Conservation (phyloP, 2,329 filamentous ascomycete genomes). For the Mycosphaerella sp. region DNA sequence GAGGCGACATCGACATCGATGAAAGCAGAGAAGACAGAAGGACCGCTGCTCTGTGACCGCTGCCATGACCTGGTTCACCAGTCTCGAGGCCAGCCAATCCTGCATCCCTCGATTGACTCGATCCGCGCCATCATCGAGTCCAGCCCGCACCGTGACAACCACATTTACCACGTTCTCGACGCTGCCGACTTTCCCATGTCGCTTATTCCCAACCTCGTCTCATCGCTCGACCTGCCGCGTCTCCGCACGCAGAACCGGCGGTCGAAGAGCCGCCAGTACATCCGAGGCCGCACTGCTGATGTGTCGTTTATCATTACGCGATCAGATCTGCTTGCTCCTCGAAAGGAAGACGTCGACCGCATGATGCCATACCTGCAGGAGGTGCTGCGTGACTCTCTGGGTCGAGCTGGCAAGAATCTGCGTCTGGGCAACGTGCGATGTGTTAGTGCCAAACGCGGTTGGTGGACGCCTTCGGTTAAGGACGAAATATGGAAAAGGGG, state of each 20-base stretch:
- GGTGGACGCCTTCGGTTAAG: slow-evolving; percentile 86
- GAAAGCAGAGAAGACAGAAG: background rate
- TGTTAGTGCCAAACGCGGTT: slow-evolving; percentile 76
- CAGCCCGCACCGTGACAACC: slow-evolving; percentile 83
- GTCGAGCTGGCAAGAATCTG: slow-evolving; percentile 58
- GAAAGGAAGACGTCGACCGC: slow-evolving; percentile 73
- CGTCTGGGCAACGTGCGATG: slow-evolving; percentile 81
- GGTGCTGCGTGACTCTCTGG: slow-evolving; percentile 70
- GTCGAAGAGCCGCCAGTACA: slow-evolving; percentile 60
- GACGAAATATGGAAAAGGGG: slow-evolving; percentile 78
- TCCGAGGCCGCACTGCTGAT: slow-evolving; percentile 62
- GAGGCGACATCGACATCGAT: background rate
- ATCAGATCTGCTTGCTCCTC: slow-evolving; percentile 76
- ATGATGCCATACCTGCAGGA: slow-evolving; percentile 80
- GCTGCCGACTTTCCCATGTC: slow-evolving; percentile 97
- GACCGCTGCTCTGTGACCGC: slow-evolving; percentile 61
- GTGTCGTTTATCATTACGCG: slow-evolving; percentile 89
- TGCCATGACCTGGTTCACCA: slow-evolving; percentile 81
- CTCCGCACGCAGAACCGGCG: slow-evolving; percentile 76
- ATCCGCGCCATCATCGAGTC: slow-evolving; percentile 79
- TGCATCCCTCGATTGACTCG: slow-evolving; percentile 72
- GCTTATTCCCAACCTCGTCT: slow-evolving; percentile 68
- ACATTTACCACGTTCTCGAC: slow-evolving; percentile 92
- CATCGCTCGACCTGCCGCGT: slow-evolving; percentile 62
- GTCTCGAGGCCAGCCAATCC: slow-evolving; percentile 61